Evolutionary conservation across 352 stramenopile genomes (phyloP), one percentile per base, ranked within the genome.

Genomic region (Elongisporangium anandrum): DNA sequence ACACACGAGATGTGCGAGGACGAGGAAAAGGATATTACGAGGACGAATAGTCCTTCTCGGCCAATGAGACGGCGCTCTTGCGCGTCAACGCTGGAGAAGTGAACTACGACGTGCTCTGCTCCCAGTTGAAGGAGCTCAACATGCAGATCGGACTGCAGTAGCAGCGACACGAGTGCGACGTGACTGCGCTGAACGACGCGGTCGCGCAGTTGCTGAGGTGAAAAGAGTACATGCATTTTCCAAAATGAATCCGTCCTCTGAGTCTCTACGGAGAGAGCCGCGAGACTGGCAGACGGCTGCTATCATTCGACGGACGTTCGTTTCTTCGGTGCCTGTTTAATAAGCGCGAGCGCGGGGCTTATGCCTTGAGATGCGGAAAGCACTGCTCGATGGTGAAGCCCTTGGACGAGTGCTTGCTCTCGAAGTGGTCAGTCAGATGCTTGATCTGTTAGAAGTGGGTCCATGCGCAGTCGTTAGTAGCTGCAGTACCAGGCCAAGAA

Each of bases 401-500:
- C 71, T 92, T 92, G 58, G 65, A 57, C 54, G 67, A 57, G 69
- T 94, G 85, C 66, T 94, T 94, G 79, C 82, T 92, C 59, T 86
- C 54, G 57, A 75, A 94, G 67, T 94, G 85, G 65, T 94, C 82
- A 55, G 89, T 90, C 59, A 94, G 65, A 66, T 84, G 73, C 58
- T 73, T 69, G 24, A 63, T 60, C 85, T 94, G 65, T 23, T 49
- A 41, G 17, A 19, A 13, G 16, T 17, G 10, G 4, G 23, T 60
- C 10, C 20, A 24, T n/a, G n/a, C 20, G 56, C 38, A 19, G 8
- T 26, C 59, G 48, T 19, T 4, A 67, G 20, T 24, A 8, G 39
- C 19, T 34, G 52, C 58, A 39, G 39, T 26, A 24, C 17, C 52
- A n/a, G 3, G 9, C 7, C 48, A 59, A 53, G 38, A 52, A n/a